Conservation (phyloP, 2,329 filamentous ascomycete species). For the Colletotrichum caudatum region DNA sequence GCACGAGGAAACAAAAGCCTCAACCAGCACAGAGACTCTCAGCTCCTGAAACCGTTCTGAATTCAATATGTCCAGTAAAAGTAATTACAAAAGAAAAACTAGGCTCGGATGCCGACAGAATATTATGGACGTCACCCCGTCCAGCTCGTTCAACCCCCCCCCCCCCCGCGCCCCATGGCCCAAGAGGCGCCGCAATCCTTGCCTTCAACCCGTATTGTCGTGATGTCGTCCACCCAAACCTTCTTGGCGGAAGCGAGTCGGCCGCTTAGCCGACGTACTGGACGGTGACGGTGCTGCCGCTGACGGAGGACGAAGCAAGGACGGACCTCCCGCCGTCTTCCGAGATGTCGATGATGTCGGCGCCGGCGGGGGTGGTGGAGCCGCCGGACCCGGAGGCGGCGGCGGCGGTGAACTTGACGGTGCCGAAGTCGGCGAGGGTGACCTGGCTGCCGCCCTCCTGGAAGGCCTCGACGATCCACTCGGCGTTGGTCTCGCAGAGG, state of each 20-base stretch:
- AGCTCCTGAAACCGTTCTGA: background rate
- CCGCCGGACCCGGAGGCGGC: constrained; percentile 44
- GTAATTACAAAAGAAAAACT: background rate
- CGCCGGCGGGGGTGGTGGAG: constrained; percentile 38
- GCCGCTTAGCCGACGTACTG: constrained; percentile 23
- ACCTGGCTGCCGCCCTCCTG: constrained; percentile 45
- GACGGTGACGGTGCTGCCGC: constrained; percentile 36
- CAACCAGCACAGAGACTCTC: too few relatives aligned
- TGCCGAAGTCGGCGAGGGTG: constrained; percentile 49
- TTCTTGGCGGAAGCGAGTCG: background rate
- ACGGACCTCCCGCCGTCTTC: constrained; percentile 14
- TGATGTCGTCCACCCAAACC: background rate
- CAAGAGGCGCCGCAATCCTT: background rate
- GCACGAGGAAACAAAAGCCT: background rate
- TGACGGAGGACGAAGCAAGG: constrained; percentile 35
- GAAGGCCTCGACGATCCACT: constrained; percentile 72
- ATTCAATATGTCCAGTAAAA: background rate
- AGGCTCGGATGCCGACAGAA: background rate
- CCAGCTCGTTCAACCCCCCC: background rate
- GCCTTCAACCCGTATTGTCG: background rate
- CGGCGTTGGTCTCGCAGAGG: constrained; percentile 68
- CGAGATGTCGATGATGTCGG: constrained; percentile 43
- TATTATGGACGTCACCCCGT: background rate
- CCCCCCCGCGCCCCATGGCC: background rate
- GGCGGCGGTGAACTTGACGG: constrained; percentile 46